Evolutionary conservation across 2,329 filamentous ascomycete species (phyloP), one percentile per base, ranked within the genome.

Genomic region (Fusarium beomiforme): DNA sequence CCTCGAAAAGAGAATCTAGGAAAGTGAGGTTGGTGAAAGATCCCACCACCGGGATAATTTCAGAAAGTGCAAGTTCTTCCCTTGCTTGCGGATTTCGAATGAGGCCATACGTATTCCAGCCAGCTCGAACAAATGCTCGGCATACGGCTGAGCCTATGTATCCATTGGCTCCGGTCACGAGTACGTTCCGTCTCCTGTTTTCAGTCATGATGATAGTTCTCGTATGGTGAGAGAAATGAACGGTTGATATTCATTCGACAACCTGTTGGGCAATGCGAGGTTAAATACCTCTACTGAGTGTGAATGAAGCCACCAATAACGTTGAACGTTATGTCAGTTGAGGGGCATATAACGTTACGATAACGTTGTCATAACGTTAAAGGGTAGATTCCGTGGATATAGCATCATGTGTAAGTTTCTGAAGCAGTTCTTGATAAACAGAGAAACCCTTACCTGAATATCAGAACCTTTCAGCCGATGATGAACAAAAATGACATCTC

Each of bases 151-250:
- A 79, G 37, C 85, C 85, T 42, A 86, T 83, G 72, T 85, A 86
- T 13, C 84, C 85, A 55, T 85, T 85, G 16, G 84, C 84, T 12
- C 84, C 85, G 5, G 81, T 85, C 26, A 86, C 79, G 10, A 86
- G 77, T n/a, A 82, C 84, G 23, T 67, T 70, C 17, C 53, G 63
- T 26, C 41, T 62, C 34, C 34, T 61, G 5, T 19, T 34, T 24
- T 57, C 26, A 24, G n/a, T 14, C 63, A 71, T 71, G 11, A n/a
- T 67, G 17, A 46, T 39, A n/a, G 9, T 33, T 43, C n/a, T 17
- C 3, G 6, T 23, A 6, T 17, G 11, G 21, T 5, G 33, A 13
- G 7, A 33, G 39, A 44, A n/a, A 16, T 11, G 8, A 16, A 49
- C 21, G 13, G 16, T 16, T 54, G 24, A 8, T 21, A 33, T 39